Conservation (phyloP, 306 rosid genomes). For the Trifolium subterraneum region DNA sequence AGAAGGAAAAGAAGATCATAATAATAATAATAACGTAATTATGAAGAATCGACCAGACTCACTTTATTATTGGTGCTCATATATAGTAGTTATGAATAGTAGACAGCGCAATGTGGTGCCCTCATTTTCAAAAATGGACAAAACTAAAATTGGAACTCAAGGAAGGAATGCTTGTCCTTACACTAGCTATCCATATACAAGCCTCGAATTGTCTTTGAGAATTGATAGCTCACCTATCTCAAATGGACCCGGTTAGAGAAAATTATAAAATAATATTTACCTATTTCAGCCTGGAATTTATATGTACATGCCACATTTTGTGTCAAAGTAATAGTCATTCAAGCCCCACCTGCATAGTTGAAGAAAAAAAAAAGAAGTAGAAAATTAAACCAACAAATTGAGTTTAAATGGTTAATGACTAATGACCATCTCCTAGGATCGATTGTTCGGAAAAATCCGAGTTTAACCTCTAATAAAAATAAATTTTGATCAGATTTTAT, state of each 20-base stretch:
- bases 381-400: no score
- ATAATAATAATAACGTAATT: neutral
- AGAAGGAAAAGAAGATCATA: constrained; percentile 3
- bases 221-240: constrained; percentile 62
- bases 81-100: neutral
- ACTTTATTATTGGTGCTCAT: constrained; percentile 5
- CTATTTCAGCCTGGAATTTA: constrained; percentile 6
- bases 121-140: constrained; percentile 36
- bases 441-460: no score
- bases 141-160: constrained; percentile 39
- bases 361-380: no score
- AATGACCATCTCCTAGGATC: no score
- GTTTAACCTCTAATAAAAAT: no score
- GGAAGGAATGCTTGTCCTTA: constrained; percentile 48
- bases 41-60: constrained; percentile 25
- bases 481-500: no score
- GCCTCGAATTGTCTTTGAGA: constrained; percentile 45
- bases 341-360: no score
- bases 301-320: neutral
- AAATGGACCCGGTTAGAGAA: neutral
- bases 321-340: no score
- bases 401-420: no score
- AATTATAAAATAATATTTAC: neutral
- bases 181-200: constrained; percentile 28
- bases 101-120: constrained; percentile 48